Evolutionary conservation across 768 basidiomycete genomes (phyloP).

Genomic region (Lentinula detonsa): DNA sequence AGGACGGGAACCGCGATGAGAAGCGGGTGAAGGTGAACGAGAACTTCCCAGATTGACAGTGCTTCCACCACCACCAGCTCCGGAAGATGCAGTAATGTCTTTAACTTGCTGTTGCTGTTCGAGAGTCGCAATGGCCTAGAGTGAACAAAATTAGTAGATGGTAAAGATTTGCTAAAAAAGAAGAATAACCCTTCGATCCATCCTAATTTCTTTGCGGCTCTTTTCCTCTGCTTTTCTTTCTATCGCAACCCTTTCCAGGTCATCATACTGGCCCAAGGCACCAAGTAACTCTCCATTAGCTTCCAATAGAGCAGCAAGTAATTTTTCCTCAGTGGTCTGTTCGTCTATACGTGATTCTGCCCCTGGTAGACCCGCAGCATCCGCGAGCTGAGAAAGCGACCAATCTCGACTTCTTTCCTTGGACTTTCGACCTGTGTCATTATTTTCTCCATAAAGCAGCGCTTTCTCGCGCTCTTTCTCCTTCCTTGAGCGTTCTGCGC

Average conservation of each 20-base stretch:
- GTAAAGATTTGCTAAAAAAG: too few species aligned
- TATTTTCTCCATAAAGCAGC: conserved; percentile 1
- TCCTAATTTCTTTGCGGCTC: conserved; percentile 60
- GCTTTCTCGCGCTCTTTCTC: conserved; percentile 17
- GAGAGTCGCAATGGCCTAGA: neutral
- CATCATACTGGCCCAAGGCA: conserved; percentile 70
- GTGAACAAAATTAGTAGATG: neutral
- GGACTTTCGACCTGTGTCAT: neutral
- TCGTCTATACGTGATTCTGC: conserved; percentile 29
- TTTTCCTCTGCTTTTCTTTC: conserved; percentile 63
- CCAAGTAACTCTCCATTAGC: conserved; percentile 69
- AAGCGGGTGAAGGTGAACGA: conserved; percentile 12
- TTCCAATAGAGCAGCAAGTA: conserved; percentile 65
- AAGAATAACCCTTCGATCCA: conserved; percentile 58
- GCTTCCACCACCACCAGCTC: neutral
- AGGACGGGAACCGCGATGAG: neutral
- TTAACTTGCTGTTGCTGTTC: neutral
- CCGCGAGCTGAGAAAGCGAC: conserved; percentile 13
- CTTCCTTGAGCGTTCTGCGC: conserved; percentile 65
- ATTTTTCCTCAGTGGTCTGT: conserved; percentile 65
- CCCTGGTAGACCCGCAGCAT: conserved; percentile 9
- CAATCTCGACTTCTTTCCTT: conserved; percentile 14
- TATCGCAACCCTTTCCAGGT: conserved; percentile 61
- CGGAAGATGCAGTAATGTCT: neutral
- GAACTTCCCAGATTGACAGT: neutral